These are phyloP conservation scores for Cystoderma amianthinum DNA, from an alignment of 768 basidiomycete species.

Conservation along the genomic window DNA sequence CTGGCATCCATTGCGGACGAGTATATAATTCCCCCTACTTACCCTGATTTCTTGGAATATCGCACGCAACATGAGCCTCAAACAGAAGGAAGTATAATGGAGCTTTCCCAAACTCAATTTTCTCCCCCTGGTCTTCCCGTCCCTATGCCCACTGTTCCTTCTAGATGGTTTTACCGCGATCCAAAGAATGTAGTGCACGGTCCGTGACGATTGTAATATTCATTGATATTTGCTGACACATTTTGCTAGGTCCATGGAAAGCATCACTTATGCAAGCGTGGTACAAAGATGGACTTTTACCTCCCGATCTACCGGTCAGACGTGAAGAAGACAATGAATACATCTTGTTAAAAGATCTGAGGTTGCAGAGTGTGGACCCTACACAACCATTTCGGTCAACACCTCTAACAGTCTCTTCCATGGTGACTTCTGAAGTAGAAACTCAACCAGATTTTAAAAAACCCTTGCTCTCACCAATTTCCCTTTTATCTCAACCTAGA, in stretches of 20 bases:
- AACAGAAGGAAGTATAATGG: conserved; percentile 28
- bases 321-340: conserved; percentile 70
- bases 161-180: conserved; percentile 79
- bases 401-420: conserved; percentile 22
- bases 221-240: conserved; percentile 5
- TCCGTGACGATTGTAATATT: conserved; percentile 21
- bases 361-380: conserved; percentile 77
- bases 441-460: conserved; percentile 28
- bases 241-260: conserved; percentile 71
- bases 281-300: conserved; percentile 81
- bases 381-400: conserved; percentile 65
- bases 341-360: conserved; percentile 63
- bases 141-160: conserved; percentile 59
- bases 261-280: conserved; percentile 83
- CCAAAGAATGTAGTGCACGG: conserved; percentile 78
- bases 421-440: conserved; percentile 10
- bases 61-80: conserved; percentile 52
- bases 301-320: conserved; percentile 75
- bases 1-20: conserved; percentile 84
- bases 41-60: conserved; percentile 71
- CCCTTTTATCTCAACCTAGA: conserved; percentile 67
- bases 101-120: conserved; percentile 59
- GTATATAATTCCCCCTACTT: conserved; percentile 88
- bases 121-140: conserved; percentile 76
- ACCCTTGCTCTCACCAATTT: conserved; percentile 65